Percentiles rank a stretch among this genome's conserved stretches.
Conservation (phyloP, 805 yeast genomes). For the Maudiozyma barnettii region DNA sequence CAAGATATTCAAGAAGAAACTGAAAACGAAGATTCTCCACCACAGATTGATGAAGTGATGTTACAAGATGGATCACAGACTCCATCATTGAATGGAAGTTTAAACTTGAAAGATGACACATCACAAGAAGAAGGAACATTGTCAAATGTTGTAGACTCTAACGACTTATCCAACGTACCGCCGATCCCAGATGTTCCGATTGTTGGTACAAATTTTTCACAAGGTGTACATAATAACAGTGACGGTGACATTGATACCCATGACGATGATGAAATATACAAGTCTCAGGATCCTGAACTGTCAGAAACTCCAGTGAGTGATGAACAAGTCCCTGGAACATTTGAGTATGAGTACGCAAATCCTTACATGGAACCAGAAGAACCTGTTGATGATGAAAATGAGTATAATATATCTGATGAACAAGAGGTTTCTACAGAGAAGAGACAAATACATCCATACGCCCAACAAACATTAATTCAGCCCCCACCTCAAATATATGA, state of each 20-base stretch:
- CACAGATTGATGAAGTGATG: neutral
- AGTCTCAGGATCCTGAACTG: neutral
- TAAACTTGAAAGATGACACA: too few species aligned
- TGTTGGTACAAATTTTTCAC: neutral
- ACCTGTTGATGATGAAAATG: neutral
- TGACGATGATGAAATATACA: neutral
- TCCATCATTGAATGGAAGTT: too few species aligned
- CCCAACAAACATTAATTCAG: conserved; percentile 1
- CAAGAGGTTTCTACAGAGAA: neutral
- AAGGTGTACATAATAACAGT: neutral
- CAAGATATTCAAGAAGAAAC: conserved; percentile 4
- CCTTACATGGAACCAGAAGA: conserved; percentile 1
- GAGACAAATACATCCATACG: conserved; percentile 2
- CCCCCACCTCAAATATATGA: conserved; percentile 1
- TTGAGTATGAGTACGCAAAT: neutral
- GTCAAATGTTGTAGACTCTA: too few species aligned
- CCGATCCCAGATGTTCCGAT: too few species aligned
- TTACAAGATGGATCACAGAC: neutral
- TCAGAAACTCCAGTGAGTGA: neutral
- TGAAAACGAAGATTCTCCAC: conserved; percentile 1
- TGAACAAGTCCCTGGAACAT: neutral
- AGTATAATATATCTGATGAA: neutral
- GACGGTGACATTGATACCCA: neutral
- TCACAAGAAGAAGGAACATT: too few species aligned
- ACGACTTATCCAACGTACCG: too few species aligned